phyloP scores from a whole-genome alignment of 768 basidiomycete species.

The Boletus patriciae region DNA sequence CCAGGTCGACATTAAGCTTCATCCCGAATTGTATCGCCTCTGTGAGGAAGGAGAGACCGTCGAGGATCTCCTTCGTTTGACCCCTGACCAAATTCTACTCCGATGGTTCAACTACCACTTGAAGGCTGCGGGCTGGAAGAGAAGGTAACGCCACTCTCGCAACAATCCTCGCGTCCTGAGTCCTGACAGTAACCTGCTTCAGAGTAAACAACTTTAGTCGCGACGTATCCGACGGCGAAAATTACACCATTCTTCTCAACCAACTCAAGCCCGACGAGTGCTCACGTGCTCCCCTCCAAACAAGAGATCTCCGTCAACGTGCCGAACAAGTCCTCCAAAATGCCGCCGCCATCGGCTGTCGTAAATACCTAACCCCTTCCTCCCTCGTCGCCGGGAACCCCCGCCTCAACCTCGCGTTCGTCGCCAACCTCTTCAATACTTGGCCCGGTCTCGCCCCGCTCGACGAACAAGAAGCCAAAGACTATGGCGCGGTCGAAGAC shows the following conservation, averaged over 20 bases:
- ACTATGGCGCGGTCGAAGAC: constrained; percentile 88
- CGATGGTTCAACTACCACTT: constrained; percentile 99
- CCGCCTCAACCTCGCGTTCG: constrained; percentile 95
- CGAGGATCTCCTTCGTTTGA: constrained; percentile 89
- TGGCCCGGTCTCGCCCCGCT: constrained; percentile 93
- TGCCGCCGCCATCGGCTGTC: constrained; percentile 89
- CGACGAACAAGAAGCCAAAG: constrained; percentile 91
- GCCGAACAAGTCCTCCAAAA: constrained; percentile 95
- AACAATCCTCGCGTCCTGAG: neutral
- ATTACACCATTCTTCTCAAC: constrained; percentile 94
- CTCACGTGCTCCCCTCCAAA: constrained; percentile 87
- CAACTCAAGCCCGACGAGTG: constrained; percentile 95
- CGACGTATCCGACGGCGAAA: constrained; percentile 96
- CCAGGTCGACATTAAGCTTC: constrained; percentile 97
- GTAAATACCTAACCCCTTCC: constrained; percentile 92
- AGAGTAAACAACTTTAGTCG: constrained; percentile 98
- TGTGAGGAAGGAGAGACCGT: constrained; percentile 97
- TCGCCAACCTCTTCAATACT: constrained; percentile 98
- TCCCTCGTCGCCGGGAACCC: constrained; percentile 94
- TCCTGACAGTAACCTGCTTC: constrained; percentile 3
- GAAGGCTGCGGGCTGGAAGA: constrained; percentile 90
- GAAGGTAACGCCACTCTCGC: constrained; percentile 50
- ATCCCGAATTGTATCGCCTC: constrained; percentile 93
- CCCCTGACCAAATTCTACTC: constrained; percentile 96
- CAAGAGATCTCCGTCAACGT: constrained; percentile 73